Percentiles rank a stretch among this genome's conserved stretches.
Evolutionary conservation across 78 protist species (phyloP).

Genomic region (Chrysochromulina parva): DNA sequence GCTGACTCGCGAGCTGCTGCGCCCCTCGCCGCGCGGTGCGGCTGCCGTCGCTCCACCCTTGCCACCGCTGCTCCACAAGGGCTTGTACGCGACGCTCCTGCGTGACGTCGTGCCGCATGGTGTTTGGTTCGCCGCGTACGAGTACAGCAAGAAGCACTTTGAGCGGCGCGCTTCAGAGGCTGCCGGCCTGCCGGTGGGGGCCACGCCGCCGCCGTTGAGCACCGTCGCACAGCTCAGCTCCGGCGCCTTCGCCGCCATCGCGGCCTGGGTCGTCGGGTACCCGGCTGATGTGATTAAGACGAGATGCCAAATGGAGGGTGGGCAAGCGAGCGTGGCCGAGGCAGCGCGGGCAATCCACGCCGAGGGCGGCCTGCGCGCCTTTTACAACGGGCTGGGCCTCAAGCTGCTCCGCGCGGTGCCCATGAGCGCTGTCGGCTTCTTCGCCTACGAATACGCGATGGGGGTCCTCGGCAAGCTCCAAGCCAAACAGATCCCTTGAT

Average conservation of each 20-base stretch:
- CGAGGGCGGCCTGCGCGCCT: neutral
- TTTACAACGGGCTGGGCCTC: neutral
- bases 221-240: neutral
- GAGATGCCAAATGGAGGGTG: neutral
- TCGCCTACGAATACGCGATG: neutral
- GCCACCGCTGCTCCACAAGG: neutral
- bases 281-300: neutral
- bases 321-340: neutral
- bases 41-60: neutral
- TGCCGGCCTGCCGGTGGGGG: neutral
- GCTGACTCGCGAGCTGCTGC: neutral
- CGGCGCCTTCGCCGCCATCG: neutral
- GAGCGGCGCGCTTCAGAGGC: neutral
- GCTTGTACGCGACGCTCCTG: neutral
- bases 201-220: neutral
- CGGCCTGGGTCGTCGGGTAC: slow-evolving; percentile 22
- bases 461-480: neutral
- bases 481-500: no score
- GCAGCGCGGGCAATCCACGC: neutral
- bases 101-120: slow-evolving; percentile 30
- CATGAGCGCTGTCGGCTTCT: neutral
- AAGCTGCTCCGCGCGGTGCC: slow-evolving; percentile 23
- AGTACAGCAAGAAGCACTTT: neutral
- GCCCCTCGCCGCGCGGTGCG: neutral
- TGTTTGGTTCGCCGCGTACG: slow-evolving; percentile 21